Evolutionary conservation across 1,284 basidiomycete species (phyloP), one percentile per base, ranked within the genome.

Genomic region (Trametes hirsuta): DNA sequence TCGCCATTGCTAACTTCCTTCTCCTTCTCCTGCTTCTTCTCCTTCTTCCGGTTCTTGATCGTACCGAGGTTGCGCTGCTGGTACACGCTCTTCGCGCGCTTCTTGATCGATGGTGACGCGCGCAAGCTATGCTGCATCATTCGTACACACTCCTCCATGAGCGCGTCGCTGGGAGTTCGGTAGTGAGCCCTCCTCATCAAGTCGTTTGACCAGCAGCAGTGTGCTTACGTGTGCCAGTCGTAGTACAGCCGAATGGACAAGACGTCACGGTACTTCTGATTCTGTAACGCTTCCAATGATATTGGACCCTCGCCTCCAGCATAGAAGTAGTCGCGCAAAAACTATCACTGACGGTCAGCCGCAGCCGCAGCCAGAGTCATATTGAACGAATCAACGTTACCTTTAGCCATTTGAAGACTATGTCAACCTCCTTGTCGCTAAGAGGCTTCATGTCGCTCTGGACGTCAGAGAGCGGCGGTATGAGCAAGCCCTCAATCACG

Each of bases 401-500:
- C 84, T 94, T 95, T 52, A 98, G 77, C 97, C 97, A 99, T 72
- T 96, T 97, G 79, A 98, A 95, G 10, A 96, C 97, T 57, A 99
- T 91, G 71, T 98, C 97, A 30, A 98, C 93, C 77, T 98, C 97
- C 77, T 97, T 95, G 69, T 97, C 96, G 37, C 84, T 88, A 68
- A 99, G 74, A 12, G 95, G 90, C 65, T 90, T 89, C 94, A 98
- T 93, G 58, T 93, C 90, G 55, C 94, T 95, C 9, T 90, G 82
- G n/a, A 87, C 80, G 64, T 97, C 95, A 6, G 92, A 94, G 55
- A 99, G 76, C 1, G 96, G 94, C 3, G 97, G 97, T 4, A 99
- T 88, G 54, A 99, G 85, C 69, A 99, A 77, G 6, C 86, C 87
- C 73, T 99, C 97, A 62, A 99, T 86, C 14, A 94, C 88, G 44